Percentiles rank a stretch among this genome's conserved stretches.
phyloP scores from a whole-genome alignment of 352 stramenopile genomes.

The Phytopythium vexans region DNA sequence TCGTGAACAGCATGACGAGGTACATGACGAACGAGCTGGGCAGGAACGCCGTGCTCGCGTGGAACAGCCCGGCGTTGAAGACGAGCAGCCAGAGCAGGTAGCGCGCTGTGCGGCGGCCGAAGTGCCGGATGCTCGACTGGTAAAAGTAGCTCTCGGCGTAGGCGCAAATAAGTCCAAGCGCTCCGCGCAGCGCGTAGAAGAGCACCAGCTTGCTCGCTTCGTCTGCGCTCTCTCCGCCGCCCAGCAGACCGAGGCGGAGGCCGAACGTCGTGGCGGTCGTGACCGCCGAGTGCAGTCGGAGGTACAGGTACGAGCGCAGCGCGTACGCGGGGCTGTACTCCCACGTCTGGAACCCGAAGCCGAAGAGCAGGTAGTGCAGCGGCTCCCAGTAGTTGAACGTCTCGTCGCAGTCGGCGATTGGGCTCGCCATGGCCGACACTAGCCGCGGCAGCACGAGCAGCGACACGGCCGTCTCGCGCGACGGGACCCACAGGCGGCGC shows the following conservation, averaged over 20 bases:
- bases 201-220: constrained; percentile 67
- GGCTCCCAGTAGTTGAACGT: constrained; percentile 99
- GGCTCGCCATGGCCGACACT: constrained; percentile 57
- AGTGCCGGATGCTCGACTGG: constrained; percentile 49
- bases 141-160: constrained; percentile 89
- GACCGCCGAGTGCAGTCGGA: constrained; percentile 60
- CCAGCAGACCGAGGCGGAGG: constrained; percentile 29
- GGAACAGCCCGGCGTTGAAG: constrained; percentile 90
- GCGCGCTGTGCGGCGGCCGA: constrained; percentile 57
- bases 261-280: constrained; percentile 40
- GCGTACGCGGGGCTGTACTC: constrained; percentile 92
- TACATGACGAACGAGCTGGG: constrained; percentile 92
- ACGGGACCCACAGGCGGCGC: constrained; percentile 52
- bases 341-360: constrained; percentile 89
- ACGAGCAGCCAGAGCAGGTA: constrained; percentile 80
- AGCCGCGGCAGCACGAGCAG: constrained; percentile 64
- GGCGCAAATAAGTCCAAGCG: constrained; percentile 70
- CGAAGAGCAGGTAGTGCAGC: constrained; percentile 96
- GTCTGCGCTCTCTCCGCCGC: constrained; percentile 5
- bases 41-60: constrained; percentile 90
- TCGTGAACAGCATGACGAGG: constrained; percentile 73
- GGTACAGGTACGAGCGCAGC: constrained; percentile 95
- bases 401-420: constrained; percentile 98
- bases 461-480: constrained; percentile 54
- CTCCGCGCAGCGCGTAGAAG: constrained; percentile 89